Base-by-base conservation (phyloP, 2,329 filamentous ascomycete species). In the Penicillium psychrosexuale region DNA sequence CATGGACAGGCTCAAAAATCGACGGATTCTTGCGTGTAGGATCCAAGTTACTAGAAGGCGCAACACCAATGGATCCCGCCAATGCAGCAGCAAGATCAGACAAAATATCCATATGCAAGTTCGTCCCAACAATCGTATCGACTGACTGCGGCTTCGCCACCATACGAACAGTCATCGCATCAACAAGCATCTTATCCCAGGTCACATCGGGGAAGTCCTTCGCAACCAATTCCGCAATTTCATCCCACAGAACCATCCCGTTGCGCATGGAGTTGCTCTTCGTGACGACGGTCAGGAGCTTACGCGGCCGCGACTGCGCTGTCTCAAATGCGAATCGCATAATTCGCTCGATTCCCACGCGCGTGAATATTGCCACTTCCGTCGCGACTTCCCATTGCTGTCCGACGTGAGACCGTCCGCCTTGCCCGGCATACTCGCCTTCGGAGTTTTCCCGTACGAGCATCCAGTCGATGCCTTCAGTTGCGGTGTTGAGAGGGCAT, bases 51-150 rank as follows among this genome's bases (percentile, higher is more conserved):
- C 79, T 82, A 0, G 85, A 87, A 2, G 86, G 85, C 4, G 86
- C 86, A 47, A 90, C 87, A 9, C 87, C 86, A 57, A 89, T 89
- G 1, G 82, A 85, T 0, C 86, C 86, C 1, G 86, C 85, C 6
- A 89, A 72, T 0, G 85, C 85, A 9, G 87, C 86, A 2, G 86
- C 87, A 31, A 89, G 75, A 62, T 89, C 86, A 0, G 85, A 87
- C 3, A 89, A 76, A 48, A 88, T 87, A 53, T 88, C 85, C 38
- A 84, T 84, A 71, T 80, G 66, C 54, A 82, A 59, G 55, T 82
- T 82, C 3, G 80, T 82, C 1, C 79, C 80, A 22, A 82, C 80
- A 46, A 82, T 80, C 0, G 79, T 82, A 57, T 82, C 80, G 9
- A 82, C 53, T 0, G 72, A 76, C 39, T 77, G 67, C 0, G 79